Base-by-base conservation (phyloP, 75 land plant genomes). In the Sequoia sempervirens region DNA sequence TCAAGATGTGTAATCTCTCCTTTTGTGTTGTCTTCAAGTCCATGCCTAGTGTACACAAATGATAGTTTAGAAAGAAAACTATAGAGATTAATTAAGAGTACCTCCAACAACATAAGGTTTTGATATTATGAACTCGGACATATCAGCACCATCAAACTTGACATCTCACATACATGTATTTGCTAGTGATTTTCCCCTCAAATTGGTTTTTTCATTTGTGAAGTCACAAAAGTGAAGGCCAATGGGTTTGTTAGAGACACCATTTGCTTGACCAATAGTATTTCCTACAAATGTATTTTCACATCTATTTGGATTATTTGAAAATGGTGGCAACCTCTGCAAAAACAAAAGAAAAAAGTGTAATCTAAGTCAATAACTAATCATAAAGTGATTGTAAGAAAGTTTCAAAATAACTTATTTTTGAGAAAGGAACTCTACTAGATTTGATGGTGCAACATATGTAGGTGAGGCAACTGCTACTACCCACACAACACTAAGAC, bases 191-290 rank as follows among this genome's bases (percentile, higher is more conserved):
- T 98, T 98, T 54, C 98, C 99, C 81, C 93, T 96, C 43, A 98
- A 86, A 82, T 96, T 93, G 45, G 88, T 86, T 81, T 91, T 96
- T 64, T 98, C 97, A 82, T 96, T 94, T 36, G 95, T 88, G 89
- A 86, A 98, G 79, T 98, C 95, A 87, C 99, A 98, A 84, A 91
- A 96, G 26, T 98, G 91, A 18, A 96, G 95, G 75, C 96, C 99
- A 69, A 98, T 80, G n/a, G 95, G 90, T 75, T 88, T 94, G 84
- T 98, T 95, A 83, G 94, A 94, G 18, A 98, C 99, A 36, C 99
- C 99, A 89, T 98, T 98, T 52, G 99, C 98, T 81, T 98, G 99
- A 20, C 99, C 99, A 54, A 98, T 98, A 7, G 99, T 98, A 88
- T 98, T 98, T 41, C 99, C 99, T 78, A 92, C 93, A 89, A 91